These are phyloP conservation scores for Oldenlandia corymbosa DNA, from an alignment of 257 asterid genomes.

Conservation along the genomic window DNA sequence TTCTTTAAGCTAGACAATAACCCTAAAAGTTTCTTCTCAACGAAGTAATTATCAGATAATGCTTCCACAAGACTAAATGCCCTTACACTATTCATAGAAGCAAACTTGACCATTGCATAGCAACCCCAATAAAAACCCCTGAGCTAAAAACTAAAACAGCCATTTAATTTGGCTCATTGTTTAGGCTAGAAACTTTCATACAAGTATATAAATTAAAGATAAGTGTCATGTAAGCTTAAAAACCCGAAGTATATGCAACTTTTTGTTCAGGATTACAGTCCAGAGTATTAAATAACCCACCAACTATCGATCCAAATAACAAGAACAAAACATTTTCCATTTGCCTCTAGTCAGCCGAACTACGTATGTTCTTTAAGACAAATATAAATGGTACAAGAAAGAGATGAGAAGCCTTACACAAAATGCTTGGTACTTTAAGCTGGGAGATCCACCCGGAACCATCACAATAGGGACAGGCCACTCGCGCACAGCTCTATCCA, in stretches of 20 bases:
- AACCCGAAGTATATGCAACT: neutral
- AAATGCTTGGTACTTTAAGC: slow-evolving; percentile 57
- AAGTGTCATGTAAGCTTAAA: neutral
- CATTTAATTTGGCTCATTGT: too few relatives aligned
- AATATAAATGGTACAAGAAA: slow-evolving; percentile 5
- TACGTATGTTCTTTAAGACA: neutral
- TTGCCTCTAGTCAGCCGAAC: neutral
- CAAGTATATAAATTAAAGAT: neutral
- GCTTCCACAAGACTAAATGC: too few relatives aligned
- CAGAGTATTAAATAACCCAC: neutral
- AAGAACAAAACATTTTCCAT: neutral
- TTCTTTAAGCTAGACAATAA: too few relatives aligned
- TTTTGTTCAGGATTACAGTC: neutral
- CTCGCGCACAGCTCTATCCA: slow-evolving; percentile 32
- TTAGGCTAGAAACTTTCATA: too few relatives aligned
- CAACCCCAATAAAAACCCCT: too few relatives aligned
- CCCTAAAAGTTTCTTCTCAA: too few relatives aligned
- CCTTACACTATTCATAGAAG: too few relatives aligned
- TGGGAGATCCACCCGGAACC: slow-evolving; percentile 59
- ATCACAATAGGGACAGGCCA: slow-evolving; percentile 66
- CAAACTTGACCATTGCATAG: too few relatives aligned
- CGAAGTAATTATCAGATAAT: too few relatives aligned
- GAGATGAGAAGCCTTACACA: slow-evolving; percentile 47
- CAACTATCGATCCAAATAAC: neutral
- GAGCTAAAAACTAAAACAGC: too few relatives aligned